Base-by-base conservation (phyloP, 495 filamentous ascomycete species). In the Articulospora tetracladia region DNA sequence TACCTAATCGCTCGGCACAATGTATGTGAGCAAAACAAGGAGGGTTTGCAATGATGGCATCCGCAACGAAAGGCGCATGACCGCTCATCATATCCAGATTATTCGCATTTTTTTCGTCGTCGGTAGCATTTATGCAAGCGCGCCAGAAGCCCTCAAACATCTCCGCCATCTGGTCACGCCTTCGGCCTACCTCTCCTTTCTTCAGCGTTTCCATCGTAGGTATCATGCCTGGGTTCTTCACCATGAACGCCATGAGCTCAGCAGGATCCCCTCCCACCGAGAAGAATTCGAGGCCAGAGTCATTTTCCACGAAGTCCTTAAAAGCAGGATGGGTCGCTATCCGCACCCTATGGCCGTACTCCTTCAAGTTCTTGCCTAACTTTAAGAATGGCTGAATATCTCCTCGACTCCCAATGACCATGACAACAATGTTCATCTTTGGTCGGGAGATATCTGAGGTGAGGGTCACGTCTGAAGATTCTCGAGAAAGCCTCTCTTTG, bases 181-280 rank as follows among this genome's bases (percentile, higher is more conserved):
- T 72, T 44, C 74, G 73, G 13, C 76, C 78, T 62, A 90, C 81
- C 65, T 90, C 87, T 11, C 88, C 88, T 34, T 75, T 79, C 62
- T 82, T 86, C 20, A 91, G 71, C 0, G 85, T 82, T 22, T 87
- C 80, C 22, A 90, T 67, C 1, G 75, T 80, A 0, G 87, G 88
- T 44, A 91, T 83, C 68, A 91, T 71, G 0, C 87, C 86, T 0
- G 87, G 88, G 70, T 91, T 88, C 70, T 90, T 90, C 36, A 91
- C 87, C 87, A 90, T 90, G 65, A 88, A 91, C 3, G 87, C 88
- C 88, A 91, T 91, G 32, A 91, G 69, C 71, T 91, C 84, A 1
- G 84, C 78, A 3, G 88, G 88, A 62, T 91, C 84, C 0, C 87
- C 87, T 3, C 87, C 87, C 32, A 91, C 81, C 58, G 77, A 78